Base-by-base conservation (phyloP, 345 rosid species). In the Gossypium raimondii region DNA sequence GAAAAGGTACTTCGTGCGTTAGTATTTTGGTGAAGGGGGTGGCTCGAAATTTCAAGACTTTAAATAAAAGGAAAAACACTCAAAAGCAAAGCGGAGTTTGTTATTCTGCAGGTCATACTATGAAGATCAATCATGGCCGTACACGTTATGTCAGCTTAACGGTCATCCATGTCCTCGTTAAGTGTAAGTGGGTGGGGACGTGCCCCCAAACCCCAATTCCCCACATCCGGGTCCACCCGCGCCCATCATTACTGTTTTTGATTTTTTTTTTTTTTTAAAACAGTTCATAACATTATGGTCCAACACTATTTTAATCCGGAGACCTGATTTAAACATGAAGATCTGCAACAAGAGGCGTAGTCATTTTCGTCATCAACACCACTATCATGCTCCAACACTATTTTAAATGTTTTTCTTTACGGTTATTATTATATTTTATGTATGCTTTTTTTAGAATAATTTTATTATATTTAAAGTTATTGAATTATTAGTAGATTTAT, bases 111-210 rank as follows among this genome's bases (percentile, higher is more conserved):
- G 74, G 73, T 13, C 18, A 29, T 18, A 8, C 29, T 24, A 1
- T 12, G 24, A 3, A 17, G 63, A 9, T 72, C 79, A 79, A 84
- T 81, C 84, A 47, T 20, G 69, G 24, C 79, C 85, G 86, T 82
- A 78, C 81, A 79, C 83, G 87, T 81, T 65, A 73, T 70, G 80
- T 77, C 79, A 58, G 81, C 0, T 52, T 74, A 79, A 78, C 82
- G 81, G 84, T 61, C 38, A 47, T 45, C 74, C 29, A 10, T 38
- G 75, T 43, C 27, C 60, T 18, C 24, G 72, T 66, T 57, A 71
- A 38, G 77, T 48, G 66, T 65, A 55, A 62, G 64, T 71, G 1
- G 7, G 41, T 34, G 41, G 0, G 41, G 7, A 34, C 25, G 77
- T 38, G 74, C 78, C 34, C 2, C 48, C 13, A 8, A 45, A 10